Base-by-base conservation (phyloP, 2,329 filamentous ascomycete genomes). In the Ceratocystis lukuohia region DNA sequence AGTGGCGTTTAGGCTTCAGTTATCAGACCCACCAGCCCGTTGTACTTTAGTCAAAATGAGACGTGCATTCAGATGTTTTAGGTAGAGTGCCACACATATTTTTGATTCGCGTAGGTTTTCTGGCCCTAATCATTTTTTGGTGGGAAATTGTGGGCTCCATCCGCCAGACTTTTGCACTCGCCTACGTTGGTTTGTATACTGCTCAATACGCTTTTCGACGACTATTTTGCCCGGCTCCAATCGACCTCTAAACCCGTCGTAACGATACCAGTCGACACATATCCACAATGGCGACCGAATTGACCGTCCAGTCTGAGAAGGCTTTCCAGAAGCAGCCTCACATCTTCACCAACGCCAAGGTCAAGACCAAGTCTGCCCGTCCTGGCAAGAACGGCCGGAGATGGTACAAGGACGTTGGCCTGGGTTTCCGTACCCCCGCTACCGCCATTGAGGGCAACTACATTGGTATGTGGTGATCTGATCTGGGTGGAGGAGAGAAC, bases 291-390 rank as follows among this genome's bases (percentile, higher is more conserved):
- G 91, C 91, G 79, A 96, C 91, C 86, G 91, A 96, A 85, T 86
- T 96, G 84, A 96, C 91, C 80, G 94, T 99, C 82, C 94, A 99
- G 88, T 95, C 91, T 80, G 94, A 99, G 88, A 93, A 94, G 84
- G 94, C 94, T 86, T 99, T 89, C 90, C 94, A 97, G 83, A 99
- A 99, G 88, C 93, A 99, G 87, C 94, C 94, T 80, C 94, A 99
- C 83, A 96, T 99, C 86, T 99, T 97, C 90, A 87, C 89, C 77
- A 96, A 97, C 88, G 84, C 88, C 78, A 99, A 99, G 88, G 82
- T 84, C 80, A 91, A 91, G 85, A 81, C 86, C 78, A 88, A 89
- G 81, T 90, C 88, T 79, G 82, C 83, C 80, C 88, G 87, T 79
- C 88, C 88, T 75, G 91, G 91, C 80, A 95, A 96, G 87, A 88